Base-by-base conservation (phyloP, 1,139 yeast species). In the Saccharomyces uvarum region DNA sequence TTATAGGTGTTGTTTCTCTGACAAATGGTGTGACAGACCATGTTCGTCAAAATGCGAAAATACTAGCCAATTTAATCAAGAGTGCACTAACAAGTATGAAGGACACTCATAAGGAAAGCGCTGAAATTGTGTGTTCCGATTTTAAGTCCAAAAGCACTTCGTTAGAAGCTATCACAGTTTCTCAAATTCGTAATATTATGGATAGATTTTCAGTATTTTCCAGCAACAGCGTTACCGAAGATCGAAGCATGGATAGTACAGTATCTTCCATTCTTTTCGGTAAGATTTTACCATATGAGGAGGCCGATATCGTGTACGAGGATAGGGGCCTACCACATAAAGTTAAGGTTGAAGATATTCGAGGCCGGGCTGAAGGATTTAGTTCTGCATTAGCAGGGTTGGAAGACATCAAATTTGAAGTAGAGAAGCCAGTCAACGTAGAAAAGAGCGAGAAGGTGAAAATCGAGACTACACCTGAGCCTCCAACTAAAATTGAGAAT, bases 41-140 rank as follows among this genome's bases (percentile, higher is more conserved):
- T 66, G 88, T 82, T 41, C 77, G 88, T 60, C 73, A 76, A 46
- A 75, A 78, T 68, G 81, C 88, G 0, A 75, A 76, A 55, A 81
- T 77, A 49, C 63, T 89, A 42, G 84, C 90, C 0, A 74, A 72
- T 19, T 62, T 88, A 49, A 80, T 89, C 2, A 57, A 65, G 21
- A 61, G 57, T 5, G 51, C 71, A 1, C 44, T 66, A 48, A 62
- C 60, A 33, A 56, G 57, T 2, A 44, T 59, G 1, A 64, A 62
- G 50, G 52, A 50, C 5, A 65, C 46, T n/a, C 41, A 51, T 50
- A 53, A 26, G 42, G 59, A 31, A 28, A 4, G 49, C 61, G 7
- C 28, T 19, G 26, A 6, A 16, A n/a, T 14, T 32, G 14, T 27
- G 4, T 31, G 27, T 31, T 44, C 28, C 8, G 24, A 32, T 7